A percentile compares a stretch with the other conserved stretches of the same genome.
Conservation (phyloP, 176 grass and related monocot genomes). For the Oryza brachyantha region DNA sequence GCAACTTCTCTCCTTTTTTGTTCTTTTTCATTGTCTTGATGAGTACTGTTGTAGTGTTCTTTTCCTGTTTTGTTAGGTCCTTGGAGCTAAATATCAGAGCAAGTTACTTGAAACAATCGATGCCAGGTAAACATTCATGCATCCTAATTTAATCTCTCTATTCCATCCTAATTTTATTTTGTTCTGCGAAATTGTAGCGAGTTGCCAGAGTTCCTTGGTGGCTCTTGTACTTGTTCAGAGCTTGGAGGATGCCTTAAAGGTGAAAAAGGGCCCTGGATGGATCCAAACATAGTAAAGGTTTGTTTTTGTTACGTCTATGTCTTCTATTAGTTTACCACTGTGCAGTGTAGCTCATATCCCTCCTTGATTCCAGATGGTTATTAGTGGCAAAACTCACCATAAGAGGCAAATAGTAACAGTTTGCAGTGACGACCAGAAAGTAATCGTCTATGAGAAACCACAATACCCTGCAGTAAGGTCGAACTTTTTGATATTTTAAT, state of each 20-base stretch:
- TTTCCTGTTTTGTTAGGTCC: constrained; percentile 24
- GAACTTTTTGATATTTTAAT: neutral
- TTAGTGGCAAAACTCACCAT: constrained; percentile 33
- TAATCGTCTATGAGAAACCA: constrained; percentile 40
- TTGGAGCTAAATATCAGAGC: constrained; percentile 47
- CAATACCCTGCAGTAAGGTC: constrained; percentile 34
- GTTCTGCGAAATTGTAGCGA: neutral
- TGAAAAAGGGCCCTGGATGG: constrained; percentile 41
- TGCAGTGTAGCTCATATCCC: constrained; percentile 1
- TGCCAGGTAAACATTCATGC: constrained; percentile 15
- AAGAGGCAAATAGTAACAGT: constrained; percentile 54
- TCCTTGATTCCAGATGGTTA: constrained; percentile 36
- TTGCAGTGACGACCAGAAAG: constrained; percentile 37
- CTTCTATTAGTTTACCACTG: neutral
- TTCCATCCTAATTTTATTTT: neutral
- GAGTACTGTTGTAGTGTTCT: neutral
- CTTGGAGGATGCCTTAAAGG: constrained; percentile 40
- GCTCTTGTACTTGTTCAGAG: constrained; percentile 30
- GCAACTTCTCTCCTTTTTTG: neutral
- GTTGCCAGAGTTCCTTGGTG: constrained; percentile 41
- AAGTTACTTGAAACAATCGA: constrained; percentile 57
- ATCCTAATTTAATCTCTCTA: neutral
- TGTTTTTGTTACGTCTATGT: neutral
- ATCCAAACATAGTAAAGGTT: constrained; percentile 39
- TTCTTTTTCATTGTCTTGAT: neutral